phyloP scores from a whole-genome alignment of 2,329 filamentous ascomycete genomes.

The Penicillium sp. region DNA sequence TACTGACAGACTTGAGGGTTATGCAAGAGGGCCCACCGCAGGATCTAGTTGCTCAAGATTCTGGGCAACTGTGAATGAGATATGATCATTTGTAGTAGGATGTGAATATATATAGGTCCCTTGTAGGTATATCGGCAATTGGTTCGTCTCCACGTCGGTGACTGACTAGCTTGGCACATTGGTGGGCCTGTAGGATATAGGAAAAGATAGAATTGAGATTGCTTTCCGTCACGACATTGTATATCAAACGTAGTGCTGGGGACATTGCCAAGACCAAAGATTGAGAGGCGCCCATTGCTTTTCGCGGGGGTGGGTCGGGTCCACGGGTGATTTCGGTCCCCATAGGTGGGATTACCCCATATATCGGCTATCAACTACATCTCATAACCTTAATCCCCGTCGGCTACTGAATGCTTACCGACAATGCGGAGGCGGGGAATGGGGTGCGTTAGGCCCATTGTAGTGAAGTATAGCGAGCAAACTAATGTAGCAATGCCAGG shows the following conservation, averaged over 20 bases:
- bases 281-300: not conserved
- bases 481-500: not conserved
- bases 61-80: not conserved
- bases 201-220: too few species aligned
- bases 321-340: not conserved
- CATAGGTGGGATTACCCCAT: not conserved
- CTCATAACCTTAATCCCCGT: not conserved
- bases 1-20: not conserved
- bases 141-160: not conserved
- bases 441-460: not conserved
- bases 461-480: not conserved
- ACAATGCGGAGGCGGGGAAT: not conserved
- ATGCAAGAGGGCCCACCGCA: not conserved
- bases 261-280: not conserved
- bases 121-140: not conserved
- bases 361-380: not conserved
- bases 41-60: not conserved
- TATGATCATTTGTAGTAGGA: not conserved
- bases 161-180: constrained; percentile 2
- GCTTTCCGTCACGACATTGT: too few species aligned
- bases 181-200: too few species aligned
- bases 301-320: constrained; percentile 1
- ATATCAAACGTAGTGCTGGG: not conserved
- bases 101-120: not conserved
- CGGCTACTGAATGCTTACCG: not conserved